A percentile compares a stretch with the other conserved stretches of the same genome.
phyloP scores from a whole-genome alignment of 805 yeast species.

The Isabelozyma heimii region DNA sequence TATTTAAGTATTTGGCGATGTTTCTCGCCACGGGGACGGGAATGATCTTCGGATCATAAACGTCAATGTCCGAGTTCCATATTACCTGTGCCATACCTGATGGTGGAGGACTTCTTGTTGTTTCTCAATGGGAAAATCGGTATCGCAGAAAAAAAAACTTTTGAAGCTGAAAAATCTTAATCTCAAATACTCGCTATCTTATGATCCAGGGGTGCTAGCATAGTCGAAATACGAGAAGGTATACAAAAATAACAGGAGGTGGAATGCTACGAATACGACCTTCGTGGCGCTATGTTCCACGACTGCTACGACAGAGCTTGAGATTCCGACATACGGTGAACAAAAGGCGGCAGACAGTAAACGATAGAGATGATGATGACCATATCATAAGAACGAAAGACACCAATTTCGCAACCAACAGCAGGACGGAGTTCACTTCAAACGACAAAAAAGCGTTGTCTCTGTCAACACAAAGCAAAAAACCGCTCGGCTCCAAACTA shows the following conservation, averaged over 20 bases:
- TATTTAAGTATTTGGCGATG: slow-evolving; percentile 30
- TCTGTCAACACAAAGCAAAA: too few relatives aligned
- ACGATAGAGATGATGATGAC: background rate
- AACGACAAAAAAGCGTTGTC: too few relatives aligned
- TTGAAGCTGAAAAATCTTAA: background rate
- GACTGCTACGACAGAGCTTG: background rate
- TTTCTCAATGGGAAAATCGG: background rate
- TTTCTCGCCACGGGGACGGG: slow-evolving; percentile 36
- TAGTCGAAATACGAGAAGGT: too few relatives aligned
- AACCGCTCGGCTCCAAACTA: background rate
- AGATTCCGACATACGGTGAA: background rate
- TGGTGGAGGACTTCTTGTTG: background rate
- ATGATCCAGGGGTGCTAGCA: too few relatives aligned
- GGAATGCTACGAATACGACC: background rate
- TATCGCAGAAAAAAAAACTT: background rate
- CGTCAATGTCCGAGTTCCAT: slow-evolving; percentile 47
- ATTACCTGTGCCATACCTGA: slow-evolving; percentile 39
- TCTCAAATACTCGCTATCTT: background rate
- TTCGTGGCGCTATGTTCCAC: background rate
- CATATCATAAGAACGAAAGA: too few relatives aligned
- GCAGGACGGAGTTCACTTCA: too few relatives aligned
- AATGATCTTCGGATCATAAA: slow-evolving; percentile 35
- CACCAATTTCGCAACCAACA: too few relatives aligned
- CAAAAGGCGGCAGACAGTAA: background rate
- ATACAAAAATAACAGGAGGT: background rate